A percentile compares a stretch with the other conserved stretches of the same genome.
These are phyloP conservation scores for Crataegus laevigata DNA, from an alignment of 306 rosid genomes.

Conservation along the genomic window DNA sequence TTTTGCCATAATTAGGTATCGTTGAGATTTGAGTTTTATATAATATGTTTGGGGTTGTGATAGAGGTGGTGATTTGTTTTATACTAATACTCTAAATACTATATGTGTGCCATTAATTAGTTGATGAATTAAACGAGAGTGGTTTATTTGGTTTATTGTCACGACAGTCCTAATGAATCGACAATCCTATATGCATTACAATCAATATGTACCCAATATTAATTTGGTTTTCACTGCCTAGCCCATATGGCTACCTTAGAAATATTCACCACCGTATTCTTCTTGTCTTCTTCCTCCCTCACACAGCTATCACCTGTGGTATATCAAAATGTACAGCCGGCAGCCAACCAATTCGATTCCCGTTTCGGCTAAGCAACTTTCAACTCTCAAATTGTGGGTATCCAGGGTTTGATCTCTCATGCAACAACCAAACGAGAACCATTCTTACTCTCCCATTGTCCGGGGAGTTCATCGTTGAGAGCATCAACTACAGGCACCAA, in stretches of 20 bases:
- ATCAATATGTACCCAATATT: too few species aligned
- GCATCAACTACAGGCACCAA: slow-evolving; percentile 4
- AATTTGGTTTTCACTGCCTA: neutral
- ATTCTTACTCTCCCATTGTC: neutral
- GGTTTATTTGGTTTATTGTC: neutral
- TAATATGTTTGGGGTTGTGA: neutral
- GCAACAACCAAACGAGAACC: neutral
- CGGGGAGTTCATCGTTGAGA: neutral
- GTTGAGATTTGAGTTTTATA: neutral
- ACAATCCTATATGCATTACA: too few species aligned
- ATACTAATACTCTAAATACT: neutral
- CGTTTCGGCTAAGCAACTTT: slow-evolving; percentile 13
- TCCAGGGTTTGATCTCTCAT: slow-evolving; percentile 10
- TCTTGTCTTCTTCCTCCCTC: slow-evolving; percentile 6
- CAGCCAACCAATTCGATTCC: slow-evolving; percentile 10
- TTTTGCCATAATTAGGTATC: neutral
- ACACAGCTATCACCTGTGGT: neutral
- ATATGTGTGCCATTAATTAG: neutral
- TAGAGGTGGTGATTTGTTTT: neutral
- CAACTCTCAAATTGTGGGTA: neutral
- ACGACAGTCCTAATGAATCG: neutral
- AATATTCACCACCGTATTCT: neutral
- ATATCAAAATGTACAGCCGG: neutral
- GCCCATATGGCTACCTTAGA: neutral
- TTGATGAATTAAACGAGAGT: neutral